Base-by-base conservation (phyloP, 129 eudicot species). In the Mikania micrantha region DNA sequence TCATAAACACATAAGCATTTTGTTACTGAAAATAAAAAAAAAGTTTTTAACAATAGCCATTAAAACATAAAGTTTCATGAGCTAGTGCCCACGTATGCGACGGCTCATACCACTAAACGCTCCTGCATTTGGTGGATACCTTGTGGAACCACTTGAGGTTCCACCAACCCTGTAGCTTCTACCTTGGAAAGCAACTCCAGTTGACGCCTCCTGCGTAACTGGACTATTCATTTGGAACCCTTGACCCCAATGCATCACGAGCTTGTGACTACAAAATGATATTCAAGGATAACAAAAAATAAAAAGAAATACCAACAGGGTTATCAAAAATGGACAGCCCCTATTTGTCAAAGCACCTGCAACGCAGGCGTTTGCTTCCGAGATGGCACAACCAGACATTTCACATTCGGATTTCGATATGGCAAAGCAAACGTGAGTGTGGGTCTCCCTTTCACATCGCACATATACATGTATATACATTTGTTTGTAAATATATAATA, bases 161-260 rank as follows among this genome's bases (percentile, higher is more conserved):
- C 81, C 85, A 34, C 70, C 74, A 11, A 85, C 79, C 3, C 84
- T 81, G 65, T 36, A 50, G 74, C 92, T 54, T 66, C 79, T 78
- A 53, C 92, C 92, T 9, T 78, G 76, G 31, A 86, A 86, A 69
- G 73, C 77, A 35, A 54, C 70, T 29, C 82, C 84, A 0, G 63
- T 67, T 6, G 79, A 39, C 7, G 53, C 39, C 29, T 83, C 73
- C 19, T 66, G 25, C 59, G 70, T 59, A 29, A 77, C 54, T 0
- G 86, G 92, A 45, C 74, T 56, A 56, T 86, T 83, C 29, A 77
- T 54, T 54, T 86, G 93, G 80, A 39, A 78, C 4, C 93, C 88
- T 38, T 39, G 78, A 7, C 88, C 93, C 93, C 88, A 80, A 66
- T 42, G n/a, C 15, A 73, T 81, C 10, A 86, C 88, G 17, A 86